phyloP scores from a whole-genome alignment of 495 filamentous ascomycete species.

The Aspergillus indologenus region DNA sequence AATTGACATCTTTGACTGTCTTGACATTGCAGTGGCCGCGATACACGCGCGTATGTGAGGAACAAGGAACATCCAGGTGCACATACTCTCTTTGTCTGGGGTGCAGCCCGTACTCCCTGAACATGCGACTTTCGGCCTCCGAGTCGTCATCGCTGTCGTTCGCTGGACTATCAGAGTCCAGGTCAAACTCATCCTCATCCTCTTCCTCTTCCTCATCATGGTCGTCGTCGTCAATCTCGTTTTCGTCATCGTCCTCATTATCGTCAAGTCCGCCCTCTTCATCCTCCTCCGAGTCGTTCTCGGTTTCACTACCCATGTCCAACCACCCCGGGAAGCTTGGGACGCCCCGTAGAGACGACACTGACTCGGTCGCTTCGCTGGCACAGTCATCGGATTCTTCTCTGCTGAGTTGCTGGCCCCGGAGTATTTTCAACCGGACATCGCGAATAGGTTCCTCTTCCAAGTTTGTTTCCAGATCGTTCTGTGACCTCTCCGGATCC shows the following conservation, averaged over 20 bases:
- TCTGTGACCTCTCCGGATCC: conserved; percentile 40
- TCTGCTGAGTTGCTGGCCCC: neutral
- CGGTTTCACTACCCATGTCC: conserved; percentile 10
- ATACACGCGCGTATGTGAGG: conserved; percentile 56
- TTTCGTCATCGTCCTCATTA: conserved; percentile 18
- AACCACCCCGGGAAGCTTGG: conserved; percentile 4
- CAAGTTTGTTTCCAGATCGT: conserved; percentile 41
- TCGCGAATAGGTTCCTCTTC: conserved; percentile 40
- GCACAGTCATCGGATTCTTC: neutral
- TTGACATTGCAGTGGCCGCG: conserved; percentile 69
- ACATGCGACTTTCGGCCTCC: conserved; percentile 29
- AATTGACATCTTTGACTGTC: conserved; percentile 76
- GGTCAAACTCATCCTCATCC: conserved; percentile 29
- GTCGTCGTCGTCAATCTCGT: conserved; percentile 15
- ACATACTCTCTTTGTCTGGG: conserved; percentile 43
- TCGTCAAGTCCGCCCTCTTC: conserved; percentile 17
- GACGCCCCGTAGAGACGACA: neutral
- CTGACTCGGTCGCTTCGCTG: conserved; percentile 3
- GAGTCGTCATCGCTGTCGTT: conserved; percentile 32
- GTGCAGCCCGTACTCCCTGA: conserved; percentile 27
- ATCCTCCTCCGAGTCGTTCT: conserved; percentile 17
- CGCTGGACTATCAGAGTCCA: conserved; percentile 22
- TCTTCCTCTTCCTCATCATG: conserved; percentile 20
- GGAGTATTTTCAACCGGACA: conserved; percentile 26
- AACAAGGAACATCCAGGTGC: conserved; percentile 54